phyloP scores from a whole-genome alignment of 495 filamentous ascomycete species.

The Hapsidospora chrysogenum region DNA sequence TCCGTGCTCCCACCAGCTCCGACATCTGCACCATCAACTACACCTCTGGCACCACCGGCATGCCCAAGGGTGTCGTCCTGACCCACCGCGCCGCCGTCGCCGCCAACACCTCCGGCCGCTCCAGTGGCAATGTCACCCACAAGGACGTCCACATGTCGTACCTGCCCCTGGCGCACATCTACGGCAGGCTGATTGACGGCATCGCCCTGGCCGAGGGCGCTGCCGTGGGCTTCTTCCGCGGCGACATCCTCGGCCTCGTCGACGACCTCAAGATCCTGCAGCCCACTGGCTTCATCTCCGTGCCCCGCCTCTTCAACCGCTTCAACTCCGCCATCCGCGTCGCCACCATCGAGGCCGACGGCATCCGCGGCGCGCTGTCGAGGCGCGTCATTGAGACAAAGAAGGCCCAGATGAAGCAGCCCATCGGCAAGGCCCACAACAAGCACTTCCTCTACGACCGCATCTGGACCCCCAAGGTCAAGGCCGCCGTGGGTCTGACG shows the following conservation, averaged over 20 bases:
- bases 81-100: conserved; percentile 71
- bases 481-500: conserved; percentile 65
- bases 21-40: conserved; percentile 94
- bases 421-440: conserved; percentile 54
- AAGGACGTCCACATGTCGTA: conserved; percentile 65
- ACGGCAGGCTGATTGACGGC: conserved; percentile 71
- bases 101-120: conserved; percentile 41
- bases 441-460: conserved; percentile 79
- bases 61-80: conserved; percentile 84
- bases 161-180: conserved; percentile 90
- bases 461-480: conserved; percentile 83
- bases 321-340: conserved; percentile 69
- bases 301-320: conserved; percentile 85
- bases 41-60: conserved; percentile 88
- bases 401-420: conserved; percentile 56
- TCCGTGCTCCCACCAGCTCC: conserved; percentile 51
- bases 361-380: conserved; percentile 69
- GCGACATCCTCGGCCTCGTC: conserved; percentile 69
- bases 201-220: conserved; percentile 51
- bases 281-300: conserved; percentile 72
- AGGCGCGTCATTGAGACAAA: conserved; percentile 67
- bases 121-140: conserved; percentile 26
- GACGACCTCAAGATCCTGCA: conserved; percentile 82
- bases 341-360: conserved; percentile 58
- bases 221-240: conserved; percentile 87